Conservation (phyloP, 257 asterid genomes). For the Verbena officinalis region DNA sequence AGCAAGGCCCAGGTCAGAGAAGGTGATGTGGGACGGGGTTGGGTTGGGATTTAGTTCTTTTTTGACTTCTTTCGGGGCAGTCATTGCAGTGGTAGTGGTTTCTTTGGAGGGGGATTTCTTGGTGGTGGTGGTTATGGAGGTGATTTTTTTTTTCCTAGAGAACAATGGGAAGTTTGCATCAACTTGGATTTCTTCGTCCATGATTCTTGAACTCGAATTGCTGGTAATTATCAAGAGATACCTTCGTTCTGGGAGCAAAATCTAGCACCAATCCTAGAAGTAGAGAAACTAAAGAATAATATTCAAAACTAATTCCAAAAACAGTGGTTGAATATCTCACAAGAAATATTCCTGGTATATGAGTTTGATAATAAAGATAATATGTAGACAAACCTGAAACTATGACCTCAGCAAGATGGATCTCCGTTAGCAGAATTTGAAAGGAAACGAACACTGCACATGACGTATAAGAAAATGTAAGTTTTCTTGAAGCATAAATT, state of each 20-base stretch:
- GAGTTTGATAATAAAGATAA: too few species aligned
- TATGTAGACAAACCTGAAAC: too few species aligned
- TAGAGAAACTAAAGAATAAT: background rate
- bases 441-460: too few species aligned
- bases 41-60: slow-evolving; percentile 65
- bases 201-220: slow-evolving; percentile 12
- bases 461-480: too few species aligned
- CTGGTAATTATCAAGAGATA: background rate
- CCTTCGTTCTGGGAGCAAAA: background rate
- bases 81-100: slow-evolving; percentile 15
- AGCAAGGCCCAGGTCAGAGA: slow-evolving; percentile 81
- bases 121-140: slow-evolving; percentile 3
- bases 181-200: slow-evolving; percentile 44
- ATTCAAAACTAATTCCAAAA: too few species aligned
- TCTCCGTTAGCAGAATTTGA: too few species aligned
- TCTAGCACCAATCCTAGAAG: background rate
- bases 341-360: too few species aligned
- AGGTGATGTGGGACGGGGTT: slow-evolving; percentile 54
- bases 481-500: too few species aligned
- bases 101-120: slow-evolving; percentile 20
- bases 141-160: slow-evolving; percentile 39
- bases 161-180: slow-evolving; percentile 63
- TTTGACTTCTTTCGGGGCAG: slow-evolving; percentile 33
- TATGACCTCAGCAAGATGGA: too few species aligned
- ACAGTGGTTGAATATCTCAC: too few species aligned